Percentiles rank a stretch among this genome's conserved stretches.
Evolutionary conservation across 176 grass and related monocot genomes (phyloP).

Genomic region (Metroxylon sagu): DNA sequence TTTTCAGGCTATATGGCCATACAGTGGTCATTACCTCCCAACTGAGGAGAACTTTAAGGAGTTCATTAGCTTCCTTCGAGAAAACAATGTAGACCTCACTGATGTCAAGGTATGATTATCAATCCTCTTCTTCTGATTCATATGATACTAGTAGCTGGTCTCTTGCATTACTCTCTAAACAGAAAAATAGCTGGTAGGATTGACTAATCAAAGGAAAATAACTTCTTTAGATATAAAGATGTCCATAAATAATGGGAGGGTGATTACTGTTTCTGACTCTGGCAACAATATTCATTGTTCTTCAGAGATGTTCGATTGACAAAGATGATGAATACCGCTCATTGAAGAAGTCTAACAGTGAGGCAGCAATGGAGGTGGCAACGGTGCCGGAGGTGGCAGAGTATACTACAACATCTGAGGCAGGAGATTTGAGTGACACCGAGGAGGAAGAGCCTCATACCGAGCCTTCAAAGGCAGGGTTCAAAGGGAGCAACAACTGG

Average conservation of each 20-base stretch:
- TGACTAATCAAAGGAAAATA: no score
- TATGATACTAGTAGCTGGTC: no score
- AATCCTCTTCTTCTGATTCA: no score
- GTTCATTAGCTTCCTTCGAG: conserved; percentile 6
- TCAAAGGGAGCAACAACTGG: neutral
- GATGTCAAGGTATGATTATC: conserved; percentile 13
- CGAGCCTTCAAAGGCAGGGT: conserved; percentile 7
- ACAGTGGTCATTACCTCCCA: conserved; percentile 18
- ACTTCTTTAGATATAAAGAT: no score
- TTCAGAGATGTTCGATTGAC: conserved; percentile 51
- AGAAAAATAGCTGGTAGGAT: no score
- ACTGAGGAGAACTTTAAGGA: conserved; percentile 13
- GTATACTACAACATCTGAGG: neutral
- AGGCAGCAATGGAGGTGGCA: conserved; percentile 1
- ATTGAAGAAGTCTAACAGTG: conserved; percentile 11
- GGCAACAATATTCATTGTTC: no score
- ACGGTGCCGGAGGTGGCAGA: neutral
- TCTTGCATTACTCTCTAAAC: no score
- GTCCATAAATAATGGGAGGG: no score
- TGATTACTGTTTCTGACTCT: no score
- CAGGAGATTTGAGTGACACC: conserved; percentile 5
- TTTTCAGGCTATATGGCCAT: conserved; percentile 9
- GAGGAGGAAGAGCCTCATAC: conserved; percentile 10
- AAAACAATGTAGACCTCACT: conserved; percentile 10
- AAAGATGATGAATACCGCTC: conserved; percentile 51